Conservation (phyloP, 257 asterid species). For the Paulownia fortunei region DNA sequence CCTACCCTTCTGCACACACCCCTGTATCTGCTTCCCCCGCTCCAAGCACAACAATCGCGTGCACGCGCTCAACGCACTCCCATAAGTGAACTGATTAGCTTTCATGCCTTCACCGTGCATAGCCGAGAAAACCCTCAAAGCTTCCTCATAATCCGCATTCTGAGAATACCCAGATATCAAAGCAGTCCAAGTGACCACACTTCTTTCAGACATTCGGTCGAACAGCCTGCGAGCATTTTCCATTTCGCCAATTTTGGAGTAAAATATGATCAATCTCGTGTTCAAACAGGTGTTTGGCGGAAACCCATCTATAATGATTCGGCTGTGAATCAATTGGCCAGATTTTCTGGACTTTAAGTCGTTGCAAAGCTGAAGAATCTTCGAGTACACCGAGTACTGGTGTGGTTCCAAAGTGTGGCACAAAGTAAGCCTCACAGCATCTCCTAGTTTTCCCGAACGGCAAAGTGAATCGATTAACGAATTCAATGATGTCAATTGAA, state of each 20-base stretch:
- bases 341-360: conserved; percentile 34
- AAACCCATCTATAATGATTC: conserved; percentile 40
- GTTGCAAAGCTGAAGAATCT: conserved; percentile 50
- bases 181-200: conserved; percentile 69
- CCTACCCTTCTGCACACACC: conserved; percentile 52
- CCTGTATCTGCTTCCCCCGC: conserved; percentile 59
- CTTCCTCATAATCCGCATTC: conserved; percentile 40
- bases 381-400: conserved; percentile 47
- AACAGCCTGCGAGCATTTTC: conserved; percentile 49
- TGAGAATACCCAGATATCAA: conserved; percentile 58
- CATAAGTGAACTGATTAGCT: conserved; percentile 66
- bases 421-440: conserved; percentile 30
- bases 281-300: conserved; percentile 35
- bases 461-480: conserved; percentile 30
- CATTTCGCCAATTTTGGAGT: conserved; percentile 44
- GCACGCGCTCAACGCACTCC: conserved; percentile 60
- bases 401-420: conserved; percentile 23
- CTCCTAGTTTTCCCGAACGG: conserved; percentile 32
- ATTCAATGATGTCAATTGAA: conserved; percentile 9
- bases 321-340: conserved; percentile 50
- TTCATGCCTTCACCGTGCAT: conserved; percentile 53
- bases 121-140: conserved; percentile 47
- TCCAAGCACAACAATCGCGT: conserved; percentile 42
- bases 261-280: conserved; percentile 57
- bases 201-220: conserved; percentile 44